phyloP scores from a whole-genome alignment of 2,329 filamentous ascomycete species.

The Venturiaceae sp. region DNA sequence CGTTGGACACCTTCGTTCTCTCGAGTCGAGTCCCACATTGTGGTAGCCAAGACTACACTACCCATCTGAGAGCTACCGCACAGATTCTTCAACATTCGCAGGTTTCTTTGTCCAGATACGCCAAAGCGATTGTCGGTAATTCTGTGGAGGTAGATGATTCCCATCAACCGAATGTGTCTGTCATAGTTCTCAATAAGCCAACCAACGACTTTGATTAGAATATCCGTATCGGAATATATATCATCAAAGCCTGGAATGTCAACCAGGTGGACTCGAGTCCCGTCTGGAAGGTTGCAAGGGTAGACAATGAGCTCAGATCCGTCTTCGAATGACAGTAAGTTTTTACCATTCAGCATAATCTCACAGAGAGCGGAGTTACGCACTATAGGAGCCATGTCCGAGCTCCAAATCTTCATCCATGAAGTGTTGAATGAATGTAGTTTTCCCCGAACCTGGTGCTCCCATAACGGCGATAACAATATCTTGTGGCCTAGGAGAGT shows the following conservation, averaged over 20 bases:
- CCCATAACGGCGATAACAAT: constrained; percentile 24
- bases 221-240: constrained; percentile 17
- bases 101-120: constrained; percentile 13
- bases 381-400: constrained; percentile 6
- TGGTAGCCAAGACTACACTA: constrained; percentile 16
- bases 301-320: constrained; percentile 6
- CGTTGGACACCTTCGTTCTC: constrained; percentile 8
- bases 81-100: constrained; percentile 17
- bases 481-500: constrained; percentile 1
- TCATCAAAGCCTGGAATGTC: constrained; percentile 28
- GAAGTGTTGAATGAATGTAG: constrained; percentile 19
- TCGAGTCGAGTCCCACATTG: constrained; percentile 14
- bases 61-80: constrained; percentile 14
- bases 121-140: constrained; percentile 19
- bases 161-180: constrained; percentile 15
- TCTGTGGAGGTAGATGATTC: constrained; percentile 24
- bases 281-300: constrained; percentile 11
- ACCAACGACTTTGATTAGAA: constrained; percentile 19
- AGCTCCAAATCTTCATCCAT: constrained; percentile 11
- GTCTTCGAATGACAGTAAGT: too few species aligned
- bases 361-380: background rate
- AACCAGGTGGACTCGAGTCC: constrained; percentile 16
- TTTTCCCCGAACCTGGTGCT: constrained; percentile 21
- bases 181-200: constrained; percentile 16
- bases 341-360: too few species aligned